These are phyloP conservation scores for Cryptosporidium meleagridis DNA, from an alignment of 169 alveolate species.

Conservation along the genomic window DNA sequence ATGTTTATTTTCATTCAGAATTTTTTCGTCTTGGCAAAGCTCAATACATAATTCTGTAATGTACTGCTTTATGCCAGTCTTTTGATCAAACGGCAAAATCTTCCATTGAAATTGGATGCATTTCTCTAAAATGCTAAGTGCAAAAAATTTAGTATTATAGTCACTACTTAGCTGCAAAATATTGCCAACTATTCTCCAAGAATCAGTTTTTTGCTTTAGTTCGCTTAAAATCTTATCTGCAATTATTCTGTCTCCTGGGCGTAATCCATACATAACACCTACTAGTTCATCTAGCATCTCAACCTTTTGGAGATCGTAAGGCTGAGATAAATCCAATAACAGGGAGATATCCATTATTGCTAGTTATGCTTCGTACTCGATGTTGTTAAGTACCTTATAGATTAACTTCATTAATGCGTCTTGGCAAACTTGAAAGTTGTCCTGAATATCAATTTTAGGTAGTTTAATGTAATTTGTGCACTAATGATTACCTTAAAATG, in stretches of 20 bases:
- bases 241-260: constrained; percentile 83
- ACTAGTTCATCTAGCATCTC: constrained; percentile 87
- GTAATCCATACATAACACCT: constrained; percentile 88
- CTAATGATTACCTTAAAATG: background rate
- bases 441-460: background rate
- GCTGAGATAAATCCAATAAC: constrained; percentile 86
- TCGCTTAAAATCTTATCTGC: constrained; percentile 89
- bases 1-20: constrained; percentile 84
- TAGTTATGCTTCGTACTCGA: background rate
- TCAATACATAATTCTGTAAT: constrained; percentile 83
- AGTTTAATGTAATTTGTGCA: background rate
- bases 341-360: constrained; percentile 67
- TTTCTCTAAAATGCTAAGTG: constrained; percentile 87
- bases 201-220: constrained; percentile 87
- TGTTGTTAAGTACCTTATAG: background rate
- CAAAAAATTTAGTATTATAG: constrained; percentile 89
- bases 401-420: constrained; percentile 2
- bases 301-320: constrained; percentile 87
- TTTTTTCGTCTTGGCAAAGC: constrained; percentile 82
- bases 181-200: constrained; percentile 92
- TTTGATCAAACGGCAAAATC: constrained; percentile 86
- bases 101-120: constrained; percentile 90
- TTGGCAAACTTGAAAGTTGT: background rate
- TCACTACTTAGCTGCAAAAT: constrained; percentile 85
- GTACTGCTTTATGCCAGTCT: constrained; percentile 87